Percentiles rank a stretch among this genome's conserved stretches.
phyloP scores from a whole-genome alignment of 2,329 filamentous ascomycete genomes.

The Aspergillus arachidicola region DNA sequence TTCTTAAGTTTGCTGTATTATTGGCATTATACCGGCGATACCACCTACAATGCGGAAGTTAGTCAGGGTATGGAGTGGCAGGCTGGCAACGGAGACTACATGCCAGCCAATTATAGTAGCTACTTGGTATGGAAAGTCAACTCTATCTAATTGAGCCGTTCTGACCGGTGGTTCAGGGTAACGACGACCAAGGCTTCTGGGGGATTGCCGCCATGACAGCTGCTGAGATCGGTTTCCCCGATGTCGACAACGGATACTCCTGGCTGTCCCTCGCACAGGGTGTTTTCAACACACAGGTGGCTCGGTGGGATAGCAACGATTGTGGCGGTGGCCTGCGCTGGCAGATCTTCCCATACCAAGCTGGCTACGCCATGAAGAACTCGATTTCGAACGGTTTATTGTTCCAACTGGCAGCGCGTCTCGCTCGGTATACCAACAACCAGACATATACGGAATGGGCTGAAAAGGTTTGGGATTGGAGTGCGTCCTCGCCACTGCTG shows the following conservation, averaged over 20 bases:
- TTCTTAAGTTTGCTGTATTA: conserved; percentile 72
- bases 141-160: background rate
- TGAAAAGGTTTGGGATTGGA: conserved; percentile 65
- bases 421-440: conserved; percentile 68
- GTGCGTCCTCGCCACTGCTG: conserved; percentile 58
- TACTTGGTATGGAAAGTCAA: conserved; percentile 24
- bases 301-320: conserved; percentile 67
- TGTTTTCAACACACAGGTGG: conserved; percentile 70
- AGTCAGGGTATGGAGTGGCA: conserved; percentile 44
- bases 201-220: conserved; percentile 68
- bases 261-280: conserved; percentile 66
- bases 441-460: conserved; percentile 66
- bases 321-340: conserved; percentile 76
- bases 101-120: conserved; percentile 41
- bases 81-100: conserved; percentile 39
- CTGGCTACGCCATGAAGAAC: conserved; percentile 83
- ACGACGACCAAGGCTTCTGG: conserved; percentile 74
- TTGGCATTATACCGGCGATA: conserved; percentile 68
- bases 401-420: conserved; percentile 76
- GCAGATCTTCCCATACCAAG: conserved; percentile 80
- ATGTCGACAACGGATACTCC: conserved; percentile 50
- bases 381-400: conserved; percentile 79
- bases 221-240: conserved; percentile 65
- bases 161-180: conserved; percentile 49
- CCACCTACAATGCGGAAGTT: conserved; percentile 62